Conservation (phyloP, 2,329 filamentous ascomycete species). For the Aspergillus sp. region DNA sequence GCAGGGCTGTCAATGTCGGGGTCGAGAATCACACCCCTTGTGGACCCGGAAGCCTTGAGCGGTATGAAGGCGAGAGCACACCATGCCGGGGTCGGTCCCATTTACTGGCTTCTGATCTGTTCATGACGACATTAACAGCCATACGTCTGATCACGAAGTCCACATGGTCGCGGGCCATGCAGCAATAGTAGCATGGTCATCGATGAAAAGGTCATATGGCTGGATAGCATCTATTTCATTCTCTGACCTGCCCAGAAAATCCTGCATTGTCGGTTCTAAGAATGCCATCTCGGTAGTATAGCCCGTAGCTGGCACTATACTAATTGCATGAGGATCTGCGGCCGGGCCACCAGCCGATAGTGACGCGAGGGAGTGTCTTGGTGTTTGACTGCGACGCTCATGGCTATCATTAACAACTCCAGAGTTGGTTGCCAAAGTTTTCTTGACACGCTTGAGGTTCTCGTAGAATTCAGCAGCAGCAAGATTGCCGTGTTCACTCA, state of each 20-base stretch:
- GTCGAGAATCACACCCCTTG: too few species aligned
- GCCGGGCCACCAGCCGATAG: background rate
- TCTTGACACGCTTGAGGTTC: slow-evolving; percentile 25
- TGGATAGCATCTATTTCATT: slow-evolving; percentile 20
- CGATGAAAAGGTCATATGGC: slow-evolving; percentile 8
- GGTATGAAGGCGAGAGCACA: background rate
- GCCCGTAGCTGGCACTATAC: slow-evolving; percentile 12
- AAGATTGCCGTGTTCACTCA: slow-evolving; percentile 33
- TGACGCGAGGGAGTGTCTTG: background rate
- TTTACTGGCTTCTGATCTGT: background rate
- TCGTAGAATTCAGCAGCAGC: slow-evolving; percentile 33
- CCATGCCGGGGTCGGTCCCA: background rate
- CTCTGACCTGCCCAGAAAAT: slow-evolving; percentile 25
- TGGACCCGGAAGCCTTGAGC: too few species aligned
- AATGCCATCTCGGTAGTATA: slow-evolving; percentile 30
- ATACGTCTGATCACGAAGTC: slow-evolving; percentile 6
- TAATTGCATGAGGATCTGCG: background rate
- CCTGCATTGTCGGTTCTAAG: slow-evolving; percentile 28
- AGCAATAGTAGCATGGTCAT: slow-evolving; percentile 4
- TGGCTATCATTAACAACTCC: background rate
- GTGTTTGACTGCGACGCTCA: slow-evolving; percentile 14
- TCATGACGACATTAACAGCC: background rate
- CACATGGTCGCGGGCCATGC: slow-evolving; percentile 12
- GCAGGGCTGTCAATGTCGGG: too few species aligned
- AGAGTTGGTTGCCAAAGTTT: slow-evolving; percentile 4